A percentile compares a stretch with the other conserved stretches of the same genome.
phyloP scores from a whole-genome alignment of 345 rosid genomes.

The Pistacia atlantica region DNA sequence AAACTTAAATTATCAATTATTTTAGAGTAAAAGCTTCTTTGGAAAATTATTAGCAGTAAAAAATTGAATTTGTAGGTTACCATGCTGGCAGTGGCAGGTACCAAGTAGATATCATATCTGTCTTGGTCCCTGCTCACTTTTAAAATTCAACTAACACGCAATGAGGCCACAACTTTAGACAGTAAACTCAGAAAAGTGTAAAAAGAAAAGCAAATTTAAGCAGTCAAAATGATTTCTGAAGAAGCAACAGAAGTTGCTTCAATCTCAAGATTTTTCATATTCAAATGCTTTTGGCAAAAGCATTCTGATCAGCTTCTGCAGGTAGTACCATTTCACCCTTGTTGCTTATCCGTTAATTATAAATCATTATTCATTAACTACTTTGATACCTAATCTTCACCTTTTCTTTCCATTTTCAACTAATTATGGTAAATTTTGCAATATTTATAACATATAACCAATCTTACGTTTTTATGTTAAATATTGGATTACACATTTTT shows the following conservation, averaged over 20 bases:
- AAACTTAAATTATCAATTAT: no score
- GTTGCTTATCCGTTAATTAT: neutral
- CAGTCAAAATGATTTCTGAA: neutral
- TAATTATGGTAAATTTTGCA: neutral
- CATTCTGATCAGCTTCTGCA: neutral
- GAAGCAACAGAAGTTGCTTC: conserved; percentile 10
- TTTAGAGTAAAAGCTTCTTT: no score
- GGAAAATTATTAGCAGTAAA: no score
- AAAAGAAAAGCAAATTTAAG: neutral
- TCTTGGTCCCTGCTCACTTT: neutral
- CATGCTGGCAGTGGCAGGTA: no score
- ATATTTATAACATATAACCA: neutral
- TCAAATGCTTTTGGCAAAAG: neutral
- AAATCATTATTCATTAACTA: neutral
- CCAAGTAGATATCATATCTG: no score
- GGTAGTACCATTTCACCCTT: neutral
- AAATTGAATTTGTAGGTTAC: no score
- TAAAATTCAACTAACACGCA: neutral
- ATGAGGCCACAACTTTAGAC: neutral
- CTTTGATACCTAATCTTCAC: neutral
- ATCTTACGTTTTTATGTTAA: no score
- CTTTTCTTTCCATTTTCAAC: neutral
- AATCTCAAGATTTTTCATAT: neutral
- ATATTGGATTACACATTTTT: no score
- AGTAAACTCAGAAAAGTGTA: neutral